Conservation (phyloP, 1,139 yeast species). For the Geotrichum australiense region DNA sequence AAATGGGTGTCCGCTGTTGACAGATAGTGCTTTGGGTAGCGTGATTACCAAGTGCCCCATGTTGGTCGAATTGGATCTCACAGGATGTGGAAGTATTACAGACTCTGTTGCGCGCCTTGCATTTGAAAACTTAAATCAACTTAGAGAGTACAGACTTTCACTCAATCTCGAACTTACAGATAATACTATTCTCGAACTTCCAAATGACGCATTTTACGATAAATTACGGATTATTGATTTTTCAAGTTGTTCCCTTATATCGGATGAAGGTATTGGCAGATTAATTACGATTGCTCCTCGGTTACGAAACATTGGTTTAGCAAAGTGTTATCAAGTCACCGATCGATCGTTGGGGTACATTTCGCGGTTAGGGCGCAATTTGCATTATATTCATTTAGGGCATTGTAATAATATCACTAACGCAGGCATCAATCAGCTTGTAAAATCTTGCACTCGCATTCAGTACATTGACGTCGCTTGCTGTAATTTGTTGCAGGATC, state of each 20-base stretch:
- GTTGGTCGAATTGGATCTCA: constrained; percentile 84
- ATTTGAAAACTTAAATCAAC: constrained; percentile 57
- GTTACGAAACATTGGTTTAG: constrained; percentile 76
- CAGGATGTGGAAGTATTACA: constrained; percentile 69
- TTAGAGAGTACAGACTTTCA: constrained; percentile 79
- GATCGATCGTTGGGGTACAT: constrained; percentile 73
- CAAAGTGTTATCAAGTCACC: constrained; percentile 83
- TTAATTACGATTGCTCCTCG: constrained; percentile 76
- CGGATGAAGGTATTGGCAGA: constrained; percentile 71
- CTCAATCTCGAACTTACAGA: constrained; percentile 68
- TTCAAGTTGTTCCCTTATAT: constrained; percentile 74
- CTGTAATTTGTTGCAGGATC: constrained; percentile 82
- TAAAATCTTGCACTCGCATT: constrained; percentile 72
- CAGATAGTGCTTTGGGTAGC: constrained; percentile 58
- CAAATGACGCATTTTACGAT: constrained; percentile 35
- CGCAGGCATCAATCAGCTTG: constrained; percentile 69
- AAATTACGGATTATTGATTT: constrained; percentile 73
- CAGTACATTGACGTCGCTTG: constrained; percentile 95
- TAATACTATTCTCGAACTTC: constrained; percentile 36
- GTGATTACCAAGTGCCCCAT: constrained; percentile 67
- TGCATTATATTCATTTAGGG: constrained; percentile 88
- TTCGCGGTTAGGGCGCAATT: constrained; percentile 66
- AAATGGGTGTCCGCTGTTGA: constrained; percentile 60
- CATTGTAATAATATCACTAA: constrained; percentile 92
- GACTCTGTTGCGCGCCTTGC: constrained; percentile 55